Evolutionary conservation across 768 basidiomycete species (phyloP), one percentile per base, ranked within the genome.

Genomic region (Leccinum olivaceopallidum): DNA sequence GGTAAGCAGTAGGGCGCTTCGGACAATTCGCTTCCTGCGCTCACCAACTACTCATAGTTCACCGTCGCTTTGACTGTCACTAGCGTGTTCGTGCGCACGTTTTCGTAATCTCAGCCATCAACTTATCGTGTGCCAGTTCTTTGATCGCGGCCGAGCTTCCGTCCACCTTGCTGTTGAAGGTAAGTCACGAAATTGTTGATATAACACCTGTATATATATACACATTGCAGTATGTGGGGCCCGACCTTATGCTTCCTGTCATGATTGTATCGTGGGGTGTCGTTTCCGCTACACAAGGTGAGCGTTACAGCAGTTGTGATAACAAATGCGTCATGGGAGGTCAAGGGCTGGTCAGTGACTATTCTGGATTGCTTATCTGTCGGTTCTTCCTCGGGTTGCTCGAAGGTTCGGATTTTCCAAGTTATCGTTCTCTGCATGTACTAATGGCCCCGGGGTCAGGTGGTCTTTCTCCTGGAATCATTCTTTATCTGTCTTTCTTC

Each of bases 231-330:
- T 58, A 62, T 55, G 64, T 79, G 47, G 82, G 86, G 8, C 84
- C 88, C 2, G 79, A 86, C 8, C 78, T 84, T 59, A 73, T 83
- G 51, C 78, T 88, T 66, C 88, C 89, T 0, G 69, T 81, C 0
- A 84, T 0, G 2, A 0, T 87, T 34, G 78, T 81, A 0, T 67
- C 83, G 2, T 90, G 89, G 89, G 89, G 89, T 5, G 50, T 88
- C 14, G 80, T 85, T 16, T 80, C 82, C 6, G 78, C 84, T 6
- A 74, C 83, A 36, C 88, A 90, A 78, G 87, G 85, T 81, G 48
- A 60, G 56, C 3, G 5, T 16, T 60, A 12, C 8, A n/a, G 2
- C 48, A 51, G 10, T 37, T 22, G 9, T 9, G 9, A 24, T 24
- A 24, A 24, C 24, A 24, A 5, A 34, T 39, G 28, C 5, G 32